phyloP scores from a whole-genome alignment of 805 yeast genomes.

The Yarrowia divulgata region DNA sequence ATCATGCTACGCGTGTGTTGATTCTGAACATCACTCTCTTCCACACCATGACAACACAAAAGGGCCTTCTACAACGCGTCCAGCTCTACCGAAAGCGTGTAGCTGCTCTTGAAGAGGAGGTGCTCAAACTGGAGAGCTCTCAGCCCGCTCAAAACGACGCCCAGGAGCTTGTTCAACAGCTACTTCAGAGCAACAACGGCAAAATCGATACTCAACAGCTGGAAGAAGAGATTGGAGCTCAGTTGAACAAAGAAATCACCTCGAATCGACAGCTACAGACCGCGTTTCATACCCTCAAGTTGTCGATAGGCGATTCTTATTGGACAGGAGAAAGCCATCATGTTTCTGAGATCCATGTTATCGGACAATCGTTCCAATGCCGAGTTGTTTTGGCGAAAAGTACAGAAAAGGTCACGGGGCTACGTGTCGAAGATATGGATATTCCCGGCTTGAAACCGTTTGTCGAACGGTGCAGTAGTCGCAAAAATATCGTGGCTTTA shows the following conservation, averaged over 20 bases:
- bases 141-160: neutral
- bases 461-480: neutral
- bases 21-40: neutral
- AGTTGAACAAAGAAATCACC: conserved; percentile 21
- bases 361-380: conserved; percentile 12
- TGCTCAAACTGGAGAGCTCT: neutral
- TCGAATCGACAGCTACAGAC: conserved; percentile 7
- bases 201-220: conserved; percentile 14
- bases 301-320: neutral
- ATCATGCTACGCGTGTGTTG: neutral
- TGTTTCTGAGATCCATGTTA: neutral
- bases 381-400: conserved; percentile 1
- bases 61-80: conserved; percentile 25
- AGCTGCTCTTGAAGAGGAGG: conserved; percentile 13
- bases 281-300: conserved; percentile 16
- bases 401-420: neutral
- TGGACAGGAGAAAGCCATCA: conserved; percentile 4
- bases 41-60: conserved; percentile 2
- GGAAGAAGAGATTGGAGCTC: conserved; percentile 4
- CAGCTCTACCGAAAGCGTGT: conserved; percentile 24
- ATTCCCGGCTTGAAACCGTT: neutral
- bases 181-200: conserved; percentile 10
- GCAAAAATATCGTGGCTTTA: conserved; percentile 8
- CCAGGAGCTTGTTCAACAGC: neutral
- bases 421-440: neutral